Base-by-base conservation (phyloP, 768 basidiomycete species). In the Tephrocybe rancida region DNA sequence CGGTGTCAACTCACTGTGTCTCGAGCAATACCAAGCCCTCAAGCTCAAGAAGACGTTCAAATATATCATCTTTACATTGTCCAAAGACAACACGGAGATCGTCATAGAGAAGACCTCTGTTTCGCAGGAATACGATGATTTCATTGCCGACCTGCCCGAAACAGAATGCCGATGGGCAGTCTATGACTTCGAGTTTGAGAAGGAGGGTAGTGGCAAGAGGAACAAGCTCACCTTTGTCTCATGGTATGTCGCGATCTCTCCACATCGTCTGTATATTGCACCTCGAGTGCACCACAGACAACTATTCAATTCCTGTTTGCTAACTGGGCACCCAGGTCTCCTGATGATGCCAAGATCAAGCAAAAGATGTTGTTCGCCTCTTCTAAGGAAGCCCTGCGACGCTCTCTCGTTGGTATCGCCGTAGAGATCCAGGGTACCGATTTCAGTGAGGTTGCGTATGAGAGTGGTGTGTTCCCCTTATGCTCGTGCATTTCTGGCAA, bases 281-380 rank as follows among this genome's bases (percentile, higher is more conserved):
- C 5, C 13, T 30, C n/a, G n/a, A 30, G 29, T 30, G 29, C 29
- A 30, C 13, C 29, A 30, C 13, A 13, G 13, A 30, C 13, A 13
- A 8, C 14, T 37, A 9, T 29, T 16, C 44, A 16, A 34, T 32
- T 42, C 50, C 70, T 72, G 56, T n/a, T n/a, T n/a, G n/a, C n/a
- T n/a, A 76, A 68, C 42, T 48, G 14, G 18, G 34, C 55, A 51
- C 64, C 66, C 64, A 98, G 96, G 96, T 81, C 86, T 18, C 95
- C 96, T 58, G 93, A 95, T 64, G 72, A 69, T 38, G 86, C 93
- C 37, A 90, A 83, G 73, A 80, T 95, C 71, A 94, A 90, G 74
- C 78, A 84, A 67, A 98, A 95, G 86, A 98, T 98, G 95, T 63
- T 97, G 61, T 89, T 83, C 73, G 88, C 96, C 2, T 87, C 92